Evolutionary conservation across 805 yeast species (phyloP), one percentile per base, ranked within the genome.

Genomic region (Metschnikowia cerradonensis): DNA sequence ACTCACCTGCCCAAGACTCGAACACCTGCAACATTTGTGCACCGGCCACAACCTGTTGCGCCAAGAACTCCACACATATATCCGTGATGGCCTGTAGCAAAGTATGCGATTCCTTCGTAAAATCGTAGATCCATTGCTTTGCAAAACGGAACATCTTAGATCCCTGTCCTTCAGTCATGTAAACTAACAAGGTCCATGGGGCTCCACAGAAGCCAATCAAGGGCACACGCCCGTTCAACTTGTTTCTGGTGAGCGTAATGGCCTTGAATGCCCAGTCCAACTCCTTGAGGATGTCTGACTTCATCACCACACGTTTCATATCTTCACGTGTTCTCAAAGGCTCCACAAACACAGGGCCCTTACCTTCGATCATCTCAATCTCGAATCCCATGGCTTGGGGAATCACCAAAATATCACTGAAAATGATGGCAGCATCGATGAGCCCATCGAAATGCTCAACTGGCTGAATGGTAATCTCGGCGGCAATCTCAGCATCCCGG

Each of bases 351-450:
- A 85, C 86, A 3, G 99, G 99, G 0, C 99, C 99, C 53, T 85
- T 86, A 47, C 96, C 94, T 52, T 94, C 98, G 40, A 89, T 73
- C 96, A 94, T 92, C 64, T 86, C 84, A 39, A 94, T 96, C 48
- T 81, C 84, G 87, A 91, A 88, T 13, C 99, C 99, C 90, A 94
- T 85, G 11, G 97, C 99, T 71, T 94, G 98, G 2, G 99, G 99
- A 49, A 94, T 86, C 36, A 94, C 99, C 52, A 94, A 76, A 60
- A 94, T 94, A 67, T 94, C 99, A 65, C 91, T 84, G 73, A 94
- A 94, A 51, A 94, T 94, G 59, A 94, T 94, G 4, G 99, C 99
- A 4, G 98, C 98, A 65, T 94, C 99, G 45, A 92, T 79, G 49
- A 91, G 76, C 0, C 96, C 97, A 50, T 85, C 84, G 64, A 82